Conservation (phyloP, 1,139 yeast species). For the Ogataea hybrid region DNA sequence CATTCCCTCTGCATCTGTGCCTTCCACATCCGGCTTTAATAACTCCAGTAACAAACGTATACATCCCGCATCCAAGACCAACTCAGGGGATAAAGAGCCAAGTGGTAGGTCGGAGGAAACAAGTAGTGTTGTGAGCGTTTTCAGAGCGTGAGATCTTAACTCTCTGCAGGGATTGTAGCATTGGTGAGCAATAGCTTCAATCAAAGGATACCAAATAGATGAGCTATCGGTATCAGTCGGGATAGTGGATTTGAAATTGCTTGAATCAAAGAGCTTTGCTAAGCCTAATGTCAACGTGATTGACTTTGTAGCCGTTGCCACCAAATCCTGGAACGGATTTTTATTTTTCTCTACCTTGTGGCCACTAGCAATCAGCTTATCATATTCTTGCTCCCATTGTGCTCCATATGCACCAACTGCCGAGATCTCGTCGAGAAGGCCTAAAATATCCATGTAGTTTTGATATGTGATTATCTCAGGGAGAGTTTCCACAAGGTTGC, state of each 20-base stretch:
- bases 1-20: slow-evolving; percentile 65
- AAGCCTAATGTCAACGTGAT: slow-evolving; percentile 58
- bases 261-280: slow-evolving; percentile 34
- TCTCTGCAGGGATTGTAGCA: slow-evolving; percentile 86
- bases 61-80: slow-evolving; percentile 68
- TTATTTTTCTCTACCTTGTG: slow-evolving; percentile 42
- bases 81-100: slow-evolving; percentile 44
- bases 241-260: slow-evolving; percentile 32
- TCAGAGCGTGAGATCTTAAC: slow-evolving; percentile 62
- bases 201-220: slow-evolving; percentile 49
- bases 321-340: slow-evolving; percentile 50
- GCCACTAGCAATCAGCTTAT: slow-evolving; percentile 40
- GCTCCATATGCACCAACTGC: slow-evolving; percentile 82
- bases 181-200: slow-evolving; percentile 83
- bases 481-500: slow-evolving; percentile 40
- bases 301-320: slow-evolving; percentile 59
- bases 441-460: slow-evolving; percentile 64
- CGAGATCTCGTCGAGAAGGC: slow-evolving; percentile 75
- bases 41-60: slow-evolving; percentile 71
- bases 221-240: slow-evolving; percentile 18
- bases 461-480: slow-evolving; percentile 41
- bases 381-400: slow-evolving; percentile 67
- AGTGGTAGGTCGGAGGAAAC: slow-evolving; percentile 33
- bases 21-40: slow-evolving; percentile 63
- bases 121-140: slow-evolving; percentile 48